Conservation (phyloP, 2,329 filamentous ascomycete genomes). For the Neocucurbitaria cava region DNA sequence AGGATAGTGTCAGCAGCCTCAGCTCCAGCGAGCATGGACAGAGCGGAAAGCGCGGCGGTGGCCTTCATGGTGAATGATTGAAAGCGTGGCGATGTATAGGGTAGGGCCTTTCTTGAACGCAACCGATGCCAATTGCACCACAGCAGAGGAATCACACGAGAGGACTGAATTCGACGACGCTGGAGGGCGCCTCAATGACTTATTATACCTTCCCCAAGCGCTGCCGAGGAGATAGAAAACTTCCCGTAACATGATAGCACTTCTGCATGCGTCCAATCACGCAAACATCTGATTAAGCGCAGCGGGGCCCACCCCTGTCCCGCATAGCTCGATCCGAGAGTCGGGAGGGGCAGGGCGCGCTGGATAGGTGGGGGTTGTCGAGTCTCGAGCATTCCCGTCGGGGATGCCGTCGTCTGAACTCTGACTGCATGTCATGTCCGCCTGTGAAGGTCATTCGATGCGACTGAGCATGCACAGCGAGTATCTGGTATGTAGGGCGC, state of each 20-base stretch:
- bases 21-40: slow-evolving; percentile 35
- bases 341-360: slow-evolving; percentile 28
- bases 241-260: slow-evolving; percentile 19
- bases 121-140: slow-evolving; percentile 12
- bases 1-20: slow-evolving; percentile 70
- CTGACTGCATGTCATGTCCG: not conserved
- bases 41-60: slow-evolving; percentile 25
- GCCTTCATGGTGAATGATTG: slow-evolving; percentile 37
- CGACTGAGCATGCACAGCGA: not conserved
- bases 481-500: too few species aligned
- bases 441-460: not conserved
- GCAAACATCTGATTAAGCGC: not conserved
- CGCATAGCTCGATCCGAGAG: slow-evolving; percentile 25
- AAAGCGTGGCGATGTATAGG: slow-evolving; percentile 1
- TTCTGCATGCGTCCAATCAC: slow-evolving; percentile 15
- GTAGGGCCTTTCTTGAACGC: not conserved
- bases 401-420: not conserved
- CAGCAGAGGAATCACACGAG: slow-evolving; percentile 9
- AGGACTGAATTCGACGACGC: not conserved
- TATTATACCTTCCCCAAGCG: slow-evolving; percentile 18
- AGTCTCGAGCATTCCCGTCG: slow-evolving; percentile 7
- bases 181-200: slow-evolving; percentile 13
- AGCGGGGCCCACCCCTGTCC: slow-evolving; percentile 17
- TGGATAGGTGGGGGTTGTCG: slow-evolving; percentile 12
- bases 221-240: slow-evolving; percentile 22